Base-by-base conservation (phyloP, 2,329 filamentous ascomycete genomes). In the Cytospora chrysosperma region DNA sequence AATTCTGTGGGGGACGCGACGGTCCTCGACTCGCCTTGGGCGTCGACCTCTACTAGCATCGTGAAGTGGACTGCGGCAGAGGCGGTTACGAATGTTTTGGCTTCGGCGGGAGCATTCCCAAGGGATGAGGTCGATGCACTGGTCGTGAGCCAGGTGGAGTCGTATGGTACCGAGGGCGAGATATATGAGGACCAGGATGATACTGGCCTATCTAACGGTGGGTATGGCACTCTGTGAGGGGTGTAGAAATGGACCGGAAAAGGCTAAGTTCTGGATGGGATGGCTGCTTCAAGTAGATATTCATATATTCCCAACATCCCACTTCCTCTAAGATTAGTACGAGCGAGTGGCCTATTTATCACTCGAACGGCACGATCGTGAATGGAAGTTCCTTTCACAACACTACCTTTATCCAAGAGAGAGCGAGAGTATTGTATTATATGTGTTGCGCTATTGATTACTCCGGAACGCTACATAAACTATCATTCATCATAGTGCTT, bases 41-140 rank as follows among this genome's bases (percentile, higher is more conserved):
- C 62, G 19, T 62, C 63, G 24, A 65, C 67, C 2, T 71, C 69
- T 0, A 50, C 57, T 0, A 62, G 60, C 1, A 57, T 72, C 32
- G 70, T 68, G 3, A 67, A 67, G 1, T 66, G 78, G 52, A 71
- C 69, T 34, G 76, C 78, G 1, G 67, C 69, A 2, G 73, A 77
- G 10, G 77, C 76, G 0, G 68, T 78, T 30, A 70, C 65, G 3
- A 69, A 73, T 56, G 74, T 79, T 12, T 66, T 75, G 8, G 71
- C 70, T 4, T 73, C 72, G 37, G 77, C 71, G 1, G 78, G 77
- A 12, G 77, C 77, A 3, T 74, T 70, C 10, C 71, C 71, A 1
- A 62, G 69, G 9, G 70, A 72, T 50, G 67, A 72, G 50, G 68
- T 72, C 13, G 71, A 72, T 60, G 59, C 68, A 4, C 67, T 70